A percentile compares a stretch with the other conserved stretches of the same genome.
phyloP scores from a whole-genome alignment of 2,329 filamentous ascomycete species.

The Cryphonectria naterciae region DNA sequence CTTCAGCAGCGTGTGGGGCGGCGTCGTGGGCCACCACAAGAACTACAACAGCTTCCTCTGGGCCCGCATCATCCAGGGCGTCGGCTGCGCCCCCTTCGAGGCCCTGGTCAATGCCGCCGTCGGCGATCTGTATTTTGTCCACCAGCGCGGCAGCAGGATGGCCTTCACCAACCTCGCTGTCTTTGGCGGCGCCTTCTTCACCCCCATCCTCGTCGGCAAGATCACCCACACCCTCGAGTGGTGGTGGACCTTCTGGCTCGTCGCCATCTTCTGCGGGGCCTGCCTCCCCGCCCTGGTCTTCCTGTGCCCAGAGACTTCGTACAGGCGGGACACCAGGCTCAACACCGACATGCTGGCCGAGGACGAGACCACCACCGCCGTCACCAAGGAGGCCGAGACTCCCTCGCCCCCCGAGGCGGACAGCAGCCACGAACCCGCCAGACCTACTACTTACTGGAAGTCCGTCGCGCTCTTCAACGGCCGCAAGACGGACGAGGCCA shows the following conservation, averaged over 20 bases:
- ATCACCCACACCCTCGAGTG: conserved; percentile 79
- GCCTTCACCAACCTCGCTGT: conserved; percentile 69
- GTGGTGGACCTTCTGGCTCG: conserved; percentile 86
- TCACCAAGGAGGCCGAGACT: conserved; percentile 8
- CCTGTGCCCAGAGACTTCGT: conserved; percentile 85
- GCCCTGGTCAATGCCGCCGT: conserved; percentile 86
- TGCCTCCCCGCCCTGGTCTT: conserved; percentile 74
- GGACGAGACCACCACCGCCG: conserved; percentile 28
- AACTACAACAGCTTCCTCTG: conserved; percentile 75
- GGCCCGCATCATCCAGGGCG: conserved; percentile 82
- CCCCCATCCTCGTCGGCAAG: conserved; percentile 88
- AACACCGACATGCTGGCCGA: conserved; percentile 68
- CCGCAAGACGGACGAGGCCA: conserved; percentile 77
- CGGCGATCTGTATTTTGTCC: conserved; percentile 89
- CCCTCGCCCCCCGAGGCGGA: neutral
- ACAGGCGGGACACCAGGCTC: conserved; percentile 65
- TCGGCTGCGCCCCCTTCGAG: conserved; percentile 87
- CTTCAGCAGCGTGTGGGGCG: conserved; percentile 77
- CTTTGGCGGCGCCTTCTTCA: conserved; percentile 64
- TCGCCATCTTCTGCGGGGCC: conserved; percentile 78
- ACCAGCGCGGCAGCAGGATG: conserved; percentile 85
- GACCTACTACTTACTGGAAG: conserved; percentile 61
- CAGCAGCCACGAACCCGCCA: conserved; percentile 32
- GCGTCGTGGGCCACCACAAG: conserved; percentile 57
- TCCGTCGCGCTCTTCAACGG: conserved; percentile 76